Conservation (phyloP, 2,329 filamentous ascomycete genomes). For the Coniochaeta sp. region DNA sequence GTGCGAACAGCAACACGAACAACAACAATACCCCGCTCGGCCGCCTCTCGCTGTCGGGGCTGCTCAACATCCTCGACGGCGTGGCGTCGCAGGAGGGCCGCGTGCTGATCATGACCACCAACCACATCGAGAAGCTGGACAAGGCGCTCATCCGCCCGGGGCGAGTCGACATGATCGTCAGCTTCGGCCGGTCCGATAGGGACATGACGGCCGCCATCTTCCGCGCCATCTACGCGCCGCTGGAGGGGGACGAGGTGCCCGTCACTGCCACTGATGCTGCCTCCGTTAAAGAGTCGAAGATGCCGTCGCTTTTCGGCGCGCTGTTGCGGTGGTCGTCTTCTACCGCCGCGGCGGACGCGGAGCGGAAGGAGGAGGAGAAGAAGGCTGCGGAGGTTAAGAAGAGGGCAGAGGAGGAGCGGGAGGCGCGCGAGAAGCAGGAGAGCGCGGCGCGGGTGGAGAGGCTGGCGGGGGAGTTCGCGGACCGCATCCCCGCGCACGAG, state of each 20-base stretch:
- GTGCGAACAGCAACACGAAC: slow-evolving; percentile 26
- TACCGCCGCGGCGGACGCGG: slow-evolving; percentile 1
- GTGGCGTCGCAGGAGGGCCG: slow-evolving; percentile 57
- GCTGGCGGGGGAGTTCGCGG: slow-evolving; percentile 41
- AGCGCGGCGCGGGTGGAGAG: slow-evolving; percentile 31
- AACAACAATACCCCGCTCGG: slow-evolving; percentile 15
- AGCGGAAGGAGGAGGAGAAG: slow-evolving; percentile 9
- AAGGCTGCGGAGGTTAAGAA: slow-evolving; percentile 14
- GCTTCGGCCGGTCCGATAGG: slow-evolving; percentile 47
- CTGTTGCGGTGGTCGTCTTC: too few relatives aligned
- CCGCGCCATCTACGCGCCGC: slow-evolving; percentile 47
- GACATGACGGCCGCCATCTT: slow-evolving; percentile 48
- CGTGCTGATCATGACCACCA: slow-evolving; percentile 61
- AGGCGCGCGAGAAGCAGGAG: slow-evolving; percentile 23
- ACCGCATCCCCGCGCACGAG: slow-evolving; percentile 42
- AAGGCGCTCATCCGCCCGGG: slow-evolving; percentile 56
- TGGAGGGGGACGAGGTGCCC: slow-evolving; percentile 36
- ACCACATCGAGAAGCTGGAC: slow-evolving; percentile 54
- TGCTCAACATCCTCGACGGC: slow-evolving; percentile 77
- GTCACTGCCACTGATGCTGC: slow-evolving; percentile 1
- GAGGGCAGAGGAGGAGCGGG: slow-evolving; percentile 17
- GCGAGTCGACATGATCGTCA: slow-evolving; percentile 52
- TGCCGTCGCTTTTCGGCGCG: too few relatives aligned
- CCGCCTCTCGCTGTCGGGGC: slow-evolving; percentile 62
- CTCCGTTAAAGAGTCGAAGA: slow-evolving; percentile 10